Evolutionary conservation across 441 rosid species (phyloP).

Genomic region (Erodium trifolium): DNA sequence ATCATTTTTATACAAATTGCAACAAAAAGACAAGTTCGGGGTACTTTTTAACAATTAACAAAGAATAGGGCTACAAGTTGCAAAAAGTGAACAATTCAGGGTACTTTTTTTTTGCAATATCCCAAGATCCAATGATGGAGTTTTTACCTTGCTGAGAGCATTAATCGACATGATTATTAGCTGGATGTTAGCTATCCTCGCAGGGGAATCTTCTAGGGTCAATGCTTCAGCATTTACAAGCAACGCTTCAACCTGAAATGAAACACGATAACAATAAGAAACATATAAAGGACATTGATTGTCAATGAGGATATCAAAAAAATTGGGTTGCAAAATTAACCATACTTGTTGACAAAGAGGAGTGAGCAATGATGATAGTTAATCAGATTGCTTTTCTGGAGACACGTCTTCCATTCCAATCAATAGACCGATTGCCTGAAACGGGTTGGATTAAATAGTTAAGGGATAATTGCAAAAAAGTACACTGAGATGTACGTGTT

Average conservation of each 20-base stretch:
- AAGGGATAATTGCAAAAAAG: no score
- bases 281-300: conserved; percentile 5
- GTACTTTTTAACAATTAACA: no score
- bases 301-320: background rate
- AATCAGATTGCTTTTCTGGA: conserved; percentile 75
- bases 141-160: conserved; percentile 88
- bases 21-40: no score
- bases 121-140: background rate
- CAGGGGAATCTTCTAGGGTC: conserved; percentile 45
- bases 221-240: conserved; percentile 43
- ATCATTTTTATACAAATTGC: no score
- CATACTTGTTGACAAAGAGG: conserved; percentile 88
- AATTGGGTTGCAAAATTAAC: conserved; percentile 11
- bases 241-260: conserved; percentile 53
- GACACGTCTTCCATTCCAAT: conserved; percentile 87
- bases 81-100: no score
- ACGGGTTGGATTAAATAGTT: background rate
- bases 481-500: no score
- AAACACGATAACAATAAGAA: conserved; percentile 18
- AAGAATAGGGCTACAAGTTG: no score
- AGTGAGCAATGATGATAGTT: conserved; percentile 71
- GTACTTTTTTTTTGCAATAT: no score
- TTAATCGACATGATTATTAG: conserved; percentile 76
- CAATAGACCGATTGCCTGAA: conserved; percentile 82
- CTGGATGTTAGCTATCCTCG: conserved; percentile 53